phyloP scores from a whole-genome alignment of 257 asterid genomes.

The Penstemon newberryi region DNA sequence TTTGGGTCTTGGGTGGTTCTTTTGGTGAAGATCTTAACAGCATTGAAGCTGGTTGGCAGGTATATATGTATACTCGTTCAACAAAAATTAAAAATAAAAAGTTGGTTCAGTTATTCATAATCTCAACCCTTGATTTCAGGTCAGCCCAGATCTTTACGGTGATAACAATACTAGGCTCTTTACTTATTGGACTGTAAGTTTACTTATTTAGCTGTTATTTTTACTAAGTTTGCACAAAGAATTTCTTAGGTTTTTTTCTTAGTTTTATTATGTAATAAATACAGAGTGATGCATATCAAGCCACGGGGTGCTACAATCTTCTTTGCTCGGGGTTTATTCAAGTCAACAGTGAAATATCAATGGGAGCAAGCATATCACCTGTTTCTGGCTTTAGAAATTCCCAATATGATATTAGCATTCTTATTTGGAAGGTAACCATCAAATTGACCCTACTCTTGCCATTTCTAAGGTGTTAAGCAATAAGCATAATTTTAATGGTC shows the following conservation, averaged over 20 bases:
- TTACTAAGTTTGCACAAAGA: not conserved
- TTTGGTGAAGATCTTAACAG: conserved; percentile 88
- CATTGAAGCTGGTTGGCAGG: conserved; percentile 98
- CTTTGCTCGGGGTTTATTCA: conserved; percentile 94
- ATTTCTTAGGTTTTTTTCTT: not conserved
- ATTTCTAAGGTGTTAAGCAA: conserved; percentile 28
- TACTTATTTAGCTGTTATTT: not conserved
- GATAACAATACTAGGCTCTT: conserved; percentile 83
- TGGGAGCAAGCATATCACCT: conserved; percentile 98
- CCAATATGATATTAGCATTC: conserved; percentile 81
- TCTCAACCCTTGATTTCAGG: conserved; percentile 41
- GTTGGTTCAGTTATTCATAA: too few relatives aligned
- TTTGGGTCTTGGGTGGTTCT: conserved; percentile 87
- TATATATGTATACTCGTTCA: conserved; percentile 16
- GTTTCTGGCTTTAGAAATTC: conserved; percentile 62
- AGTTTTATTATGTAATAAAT: not conserved
- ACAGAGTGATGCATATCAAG: conserved; percentile 97
- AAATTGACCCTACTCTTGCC: conserved; percentile 27
- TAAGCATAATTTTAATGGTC: conserved; percentile 16
- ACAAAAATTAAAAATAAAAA: too few relatives aligned
- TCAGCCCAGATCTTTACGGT: conserved; percentile 79
- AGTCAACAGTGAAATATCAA: conserved; percentile 75
- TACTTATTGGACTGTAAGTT: conserved; percentile 84
- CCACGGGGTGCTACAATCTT: conserved; percentile 94
- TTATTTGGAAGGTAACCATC: conserved; percentile 85